These are phyloP conservation scores for Dovyalis caffra DNA, from an alignment of 345 rosid genomes.

Conservation along the genomic window DNA sequence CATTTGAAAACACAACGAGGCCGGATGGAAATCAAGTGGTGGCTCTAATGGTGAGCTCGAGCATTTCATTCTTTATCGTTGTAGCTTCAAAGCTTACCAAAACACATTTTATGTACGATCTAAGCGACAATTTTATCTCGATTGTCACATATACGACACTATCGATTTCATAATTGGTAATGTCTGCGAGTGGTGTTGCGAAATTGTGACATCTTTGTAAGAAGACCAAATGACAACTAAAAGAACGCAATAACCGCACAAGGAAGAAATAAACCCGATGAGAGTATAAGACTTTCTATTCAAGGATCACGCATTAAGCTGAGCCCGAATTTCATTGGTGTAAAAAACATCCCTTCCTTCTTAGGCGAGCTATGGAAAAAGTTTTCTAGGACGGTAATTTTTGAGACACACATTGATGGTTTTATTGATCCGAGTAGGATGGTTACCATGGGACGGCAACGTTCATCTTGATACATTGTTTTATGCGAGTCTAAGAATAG, in stretches of 20 bases:
- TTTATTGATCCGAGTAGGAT: slow-evolving; percentile 59
- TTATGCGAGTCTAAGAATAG: slow-evolving; percentile 61
- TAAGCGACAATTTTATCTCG: slow-evolving; percentile 63
- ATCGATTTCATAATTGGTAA: slow-evolving; percentile 76
- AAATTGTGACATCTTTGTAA: slow-evolving; percentile 66
- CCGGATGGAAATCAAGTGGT: slow-evolving; percentile 69
- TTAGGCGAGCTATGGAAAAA: slow-evolving; percentile 65
- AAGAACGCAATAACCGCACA: slow-evolving; percentile 63
- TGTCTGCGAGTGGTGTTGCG: slow-evolving; percentile 57
- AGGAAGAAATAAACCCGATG: slow-evolving; percentile 48
- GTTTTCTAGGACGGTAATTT: slow-evolving; percentile 52
- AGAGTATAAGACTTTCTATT: slow-evolving; percentile 59
- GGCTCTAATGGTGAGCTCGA: slow-evolving; percentile 63
- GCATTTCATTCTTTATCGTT: slow-evolving; percentile 52
- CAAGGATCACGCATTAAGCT: slow-evolving; percentile 49
- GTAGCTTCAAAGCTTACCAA: slow-evolving; percentile 69
- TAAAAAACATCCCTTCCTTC: slow-evolving; percentile 39
- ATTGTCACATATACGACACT: slow-evolving; percentile 71
- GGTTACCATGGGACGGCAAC: slow-evolving; percentile 52
- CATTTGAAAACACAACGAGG: slow-evolving; percentile 80
- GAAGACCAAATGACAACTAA: slow-evolving; percentile 57
- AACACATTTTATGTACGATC: slow-evolving; percentile 66
- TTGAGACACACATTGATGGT: slow-evolving; percentile 36
- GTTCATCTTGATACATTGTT: slow-evolving; percentile 55
- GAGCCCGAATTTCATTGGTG: slow-evolving; percentile 35